A percentile compares a stretch with the other conserved stretches of the same genome.
phyloP scores from a whole-genome alignment of 1,139 yeast species.

The Sugiyamaella neomexicana region DNA sequence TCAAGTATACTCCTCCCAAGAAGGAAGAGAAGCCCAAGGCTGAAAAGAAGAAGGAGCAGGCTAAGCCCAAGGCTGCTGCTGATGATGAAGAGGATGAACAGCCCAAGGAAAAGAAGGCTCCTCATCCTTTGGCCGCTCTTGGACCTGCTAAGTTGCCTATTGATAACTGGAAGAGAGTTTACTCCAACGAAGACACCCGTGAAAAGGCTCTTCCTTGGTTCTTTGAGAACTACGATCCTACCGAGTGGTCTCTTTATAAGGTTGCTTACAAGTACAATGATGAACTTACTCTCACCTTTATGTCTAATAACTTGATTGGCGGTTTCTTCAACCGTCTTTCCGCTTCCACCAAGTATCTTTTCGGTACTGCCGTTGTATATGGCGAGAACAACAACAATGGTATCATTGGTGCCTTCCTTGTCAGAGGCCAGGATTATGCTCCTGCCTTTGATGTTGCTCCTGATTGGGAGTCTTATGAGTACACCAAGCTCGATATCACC shows the following conservation, averaged over 20 bases:
- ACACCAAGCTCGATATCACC: conserved; percentile 66
- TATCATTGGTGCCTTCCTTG: conserved; percentile 89
- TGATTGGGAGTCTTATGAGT: conserved; percentile 90
- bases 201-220: conserved; percentile 94
- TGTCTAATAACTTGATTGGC: conserved; percentile 98
- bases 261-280: conserved; percentile 98
- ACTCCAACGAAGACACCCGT: conserved; percentile 98
- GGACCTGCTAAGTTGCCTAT: conserved; percentile 68
- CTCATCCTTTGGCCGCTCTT: conserved; percentile 87
- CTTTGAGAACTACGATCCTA: conserved; percentile 93
- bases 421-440: conserved; percentile 87
- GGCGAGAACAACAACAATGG: conserved; percentile 99
- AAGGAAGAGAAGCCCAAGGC: conserved; percentile 53
- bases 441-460: conserved; percentile 99
- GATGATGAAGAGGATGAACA: conserved; percentile 43
- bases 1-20: conserved; percentile 75
- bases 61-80: conserved; percentile 40
- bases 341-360: conserved; percentile 90
- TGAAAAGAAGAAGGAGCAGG: conserved; percentile 36
- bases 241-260: conserved; percentile 94
- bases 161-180: conserved; percentile 95
- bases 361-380: conserved; percentile 91
- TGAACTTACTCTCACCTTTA: conserved; percentile 93
- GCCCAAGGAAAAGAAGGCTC: conserved; percentile 60
- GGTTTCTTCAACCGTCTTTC: conserved; percentile 97